phyloP scores from a whole-genome alignment of 1,139 yeast species.

The Saccharomycopsis hybrid region DNA sequence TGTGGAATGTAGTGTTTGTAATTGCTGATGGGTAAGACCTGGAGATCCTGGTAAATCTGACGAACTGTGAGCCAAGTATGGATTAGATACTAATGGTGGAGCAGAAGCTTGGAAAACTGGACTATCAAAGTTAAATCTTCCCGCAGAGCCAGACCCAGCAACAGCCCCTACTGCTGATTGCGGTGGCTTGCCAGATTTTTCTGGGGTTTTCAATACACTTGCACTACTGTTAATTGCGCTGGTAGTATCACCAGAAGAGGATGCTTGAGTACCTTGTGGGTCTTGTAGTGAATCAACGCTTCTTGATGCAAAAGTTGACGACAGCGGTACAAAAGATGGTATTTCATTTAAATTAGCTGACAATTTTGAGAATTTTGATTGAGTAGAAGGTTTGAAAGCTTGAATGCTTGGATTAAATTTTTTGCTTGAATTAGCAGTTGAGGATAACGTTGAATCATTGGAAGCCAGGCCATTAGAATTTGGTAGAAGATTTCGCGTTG shows the following conservation, averaged over 20 bases:
- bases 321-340: constrained; percentile 49
- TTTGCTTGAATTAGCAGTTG: too few species aligned
- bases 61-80: too few species aligned
- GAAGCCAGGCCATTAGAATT: too few species aligned
- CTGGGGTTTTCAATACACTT: neutral
- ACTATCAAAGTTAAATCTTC: neutral
- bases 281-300: neutral
- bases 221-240: neutral
- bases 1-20: too few species aligned
- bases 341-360: constrained; percentile 53
- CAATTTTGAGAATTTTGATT: constrained; percentile 37
- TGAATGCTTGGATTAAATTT: constrained; percentile 61
- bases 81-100: too few species aligned
- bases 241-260: too few species aligned
- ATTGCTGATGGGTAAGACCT: too few species aligned
- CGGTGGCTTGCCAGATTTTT: neutral
- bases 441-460: too few species aligned
- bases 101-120: constrained; percentile 1
- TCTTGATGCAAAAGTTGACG: neutral
- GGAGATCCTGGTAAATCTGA: too few species aligned
- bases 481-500: too few species aligned
- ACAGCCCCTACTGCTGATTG: neutral
- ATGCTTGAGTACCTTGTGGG: neutral
- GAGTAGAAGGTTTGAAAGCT: constrained; percentile 51
- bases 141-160: neutral